These are phyloP conservation scores for Epichloe sibirici DNA, from an alignment of 2,329 filamentous ascomycete species.

Conservation along the genomic window DNA sequence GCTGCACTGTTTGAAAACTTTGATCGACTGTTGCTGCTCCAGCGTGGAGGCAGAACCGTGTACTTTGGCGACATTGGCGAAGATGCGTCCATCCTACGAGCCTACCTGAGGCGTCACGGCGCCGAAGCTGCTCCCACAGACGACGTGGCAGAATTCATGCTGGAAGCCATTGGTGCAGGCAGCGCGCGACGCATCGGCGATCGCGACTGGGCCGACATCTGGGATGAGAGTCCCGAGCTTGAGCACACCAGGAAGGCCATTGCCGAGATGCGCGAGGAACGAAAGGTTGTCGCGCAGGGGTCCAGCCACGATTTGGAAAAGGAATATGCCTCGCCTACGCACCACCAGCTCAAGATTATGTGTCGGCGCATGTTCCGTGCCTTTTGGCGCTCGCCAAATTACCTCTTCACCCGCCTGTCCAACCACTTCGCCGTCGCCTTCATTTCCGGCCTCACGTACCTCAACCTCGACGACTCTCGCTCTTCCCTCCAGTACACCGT, in stretches of 20 bases:
- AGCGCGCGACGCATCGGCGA: constrained; percentile 59
- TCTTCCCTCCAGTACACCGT: constrained; percentile 72
- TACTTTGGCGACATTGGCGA: constrained; percentile 79
- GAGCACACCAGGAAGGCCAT: constrained; percentile 56
- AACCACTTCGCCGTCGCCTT: constrained; percentile 71
- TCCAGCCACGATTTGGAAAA: constrained; percentile 45
- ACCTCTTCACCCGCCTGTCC: constrained; percentile 78
- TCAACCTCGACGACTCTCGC: constrained; percentile 65
- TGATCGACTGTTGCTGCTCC: constrained; percentile 66
- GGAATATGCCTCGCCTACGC: constrained; percentile 72
- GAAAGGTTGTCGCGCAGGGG: constrained; percentile 27
- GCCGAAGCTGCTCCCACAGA: constrained; percentile 44
- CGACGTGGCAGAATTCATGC: constrained; percentile 67
- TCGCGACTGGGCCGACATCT: constrained; percentile 70
- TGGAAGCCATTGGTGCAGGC: constrained; percentile 71
- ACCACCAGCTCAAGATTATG: constrained; percentile 69
- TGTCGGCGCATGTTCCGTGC: constrained; percentile 60
- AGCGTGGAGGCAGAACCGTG: constrained; percentile 67
- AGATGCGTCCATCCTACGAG: constrained; percentile 58
- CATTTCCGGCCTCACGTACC: constrained; percentile 66
- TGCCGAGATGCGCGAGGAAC: constrained; percentile 48
- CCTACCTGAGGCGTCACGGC: constrained; percentile 47
- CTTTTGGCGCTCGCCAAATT: constrained; percentile 83
- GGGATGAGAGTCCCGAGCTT: constrained; percentile 61
- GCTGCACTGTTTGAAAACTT: constrained; percentile 81